These are phyloP conservation scores for Claviceps sp. DNA, from an alignment of 2,329 filamentous ascomycete genomes.

Conservation along the genomic window DNA sequence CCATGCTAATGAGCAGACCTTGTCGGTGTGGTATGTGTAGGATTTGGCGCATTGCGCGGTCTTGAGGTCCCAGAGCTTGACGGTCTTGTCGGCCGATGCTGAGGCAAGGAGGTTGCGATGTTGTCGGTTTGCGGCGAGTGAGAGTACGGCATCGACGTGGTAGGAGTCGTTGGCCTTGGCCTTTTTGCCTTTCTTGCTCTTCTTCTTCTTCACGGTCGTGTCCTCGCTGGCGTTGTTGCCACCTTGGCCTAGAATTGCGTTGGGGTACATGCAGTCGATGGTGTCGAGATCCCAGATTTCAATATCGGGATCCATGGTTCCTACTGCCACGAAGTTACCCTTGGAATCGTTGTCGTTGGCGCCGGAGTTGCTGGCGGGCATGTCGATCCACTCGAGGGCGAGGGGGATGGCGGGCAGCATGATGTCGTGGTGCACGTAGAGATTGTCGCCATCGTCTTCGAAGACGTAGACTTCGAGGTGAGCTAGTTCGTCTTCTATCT, in stretches of 20 bases:
- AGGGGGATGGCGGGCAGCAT: slow-evolving; percentile 96
- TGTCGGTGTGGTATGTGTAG: slow-evolving; percentile 91
- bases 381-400: slow-evolving; percentile 88
- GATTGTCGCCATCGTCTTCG: slow-evolving; percentile 86
- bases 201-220: slow-evolving; percentile 71
- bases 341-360: slow-evolving; percentile 47
- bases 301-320: slow-evolving; percentile 96
- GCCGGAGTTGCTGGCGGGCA: slow-evolving; percentile 64
- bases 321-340: slow-evolving; percentile 88
- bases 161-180: slow-evolving; percentile 75
- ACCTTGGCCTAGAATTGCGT: slow-evolving; percentile 80
- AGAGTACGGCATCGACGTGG: slow-evolving; percentile 87
- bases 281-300: slow-evolving; percentile 97
- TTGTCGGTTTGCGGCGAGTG: slow-evolving; percentile 80
- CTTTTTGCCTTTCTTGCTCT: slow-evolving; percentile 69
- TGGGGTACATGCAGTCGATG: slow-evolving; percentile 95
- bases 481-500: slow-evolving; percentile 93
- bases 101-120: slow-evolving; percentile 92
- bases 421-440: slow-evolving; percentile 98
- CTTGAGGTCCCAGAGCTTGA: slow-evolving; percentile 95
- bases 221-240: slow-evolving; percentile 42
- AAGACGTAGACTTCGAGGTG: slow-evolving; percentile 97
- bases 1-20: slow-evolving; percentile 94
- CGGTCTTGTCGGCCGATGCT: slow-evolving; percentile 87
- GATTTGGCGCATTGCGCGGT: slow-evolving; percentile 89